These are phyloP conservation scores for Candida ovalis DNA, from an alignment of 805 yeast genomes.

Conservation along the genomic window DNA sequence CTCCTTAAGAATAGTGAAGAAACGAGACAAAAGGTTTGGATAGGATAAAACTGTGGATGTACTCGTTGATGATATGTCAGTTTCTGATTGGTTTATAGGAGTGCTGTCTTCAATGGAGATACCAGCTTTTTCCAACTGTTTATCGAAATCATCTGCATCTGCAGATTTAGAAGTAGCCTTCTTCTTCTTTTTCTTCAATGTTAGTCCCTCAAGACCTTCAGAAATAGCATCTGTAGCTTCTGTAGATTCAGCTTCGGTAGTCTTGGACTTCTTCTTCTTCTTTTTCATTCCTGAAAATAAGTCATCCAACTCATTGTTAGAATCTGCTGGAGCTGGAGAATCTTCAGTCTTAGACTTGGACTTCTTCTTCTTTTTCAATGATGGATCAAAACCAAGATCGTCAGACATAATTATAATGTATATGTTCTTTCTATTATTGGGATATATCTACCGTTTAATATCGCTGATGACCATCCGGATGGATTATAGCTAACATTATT, in stretches of 20 bases:
- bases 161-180: conserved; percentile 60
- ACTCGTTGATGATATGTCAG: background rate
- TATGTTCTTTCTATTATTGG: background rate
- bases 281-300: conserved; percentile 79
- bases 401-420: conserved; percentile 21
- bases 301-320: conserved; percentile 46
- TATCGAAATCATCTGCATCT: conserved; percentile 79
- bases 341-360: conserved; percentile 36
- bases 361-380: conserved; percentile 68
- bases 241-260: conserved; percentile 31
- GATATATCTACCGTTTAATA: background rate
- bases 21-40: conserved; percentile 73
- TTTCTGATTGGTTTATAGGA: conserved; percentile 5
- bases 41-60: conserved; percentile 52
- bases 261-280: conserved; percentile 74
- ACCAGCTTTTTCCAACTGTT: conserved; percentile 88
- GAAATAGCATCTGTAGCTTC: conserved; percentile 39
- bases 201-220: conserved; percentile 66
- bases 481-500: background rate
- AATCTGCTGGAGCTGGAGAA: conserved; percentile 30
- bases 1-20: conserved; percentile 78
- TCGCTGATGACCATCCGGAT: no score
- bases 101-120: conserved; percentile 46
- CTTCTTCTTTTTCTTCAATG: conserved; percentile 72
- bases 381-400: conserved; percentile 69